Evolutionary conservation across 2,329 filamentous ascomycete species (phyloP), one percentile per base, ranked within the genome.

Genomic region (Sporothrix sp.): DNA sequence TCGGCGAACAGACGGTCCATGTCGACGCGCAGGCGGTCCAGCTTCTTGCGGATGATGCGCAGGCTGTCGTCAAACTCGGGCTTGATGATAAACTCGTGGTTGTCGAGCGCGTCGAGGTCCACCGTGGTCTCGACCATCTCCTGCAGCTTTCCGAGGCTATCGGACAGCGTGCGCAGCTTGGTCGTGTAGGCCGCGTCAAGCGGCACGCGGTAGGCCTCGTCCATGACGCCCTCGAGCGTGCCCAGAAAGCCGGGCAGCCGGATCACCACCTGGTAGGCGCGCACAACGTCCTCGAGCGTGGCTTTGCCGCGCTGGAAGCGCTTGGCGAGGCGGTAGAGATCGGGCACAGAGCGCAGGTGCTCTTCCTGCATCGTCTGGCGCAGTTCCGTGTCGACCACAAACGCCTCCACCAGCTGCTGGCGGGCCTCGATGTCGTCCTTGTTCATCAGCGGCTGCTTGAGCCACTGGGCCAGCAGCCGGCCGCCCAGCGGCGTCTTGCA

Each of bases 61-160:
- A 98, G 73, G 50, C 82, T 79, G 52, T 96, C 89, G 61, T 98
- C 93, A 57, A 96, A 98, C 62, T 98, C 93, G 1, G 94, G 87
- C 68, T 97, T 98, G 76, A 98, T 98, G 60, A 96, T 91, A 68
- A 94, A 98, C 64, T 98, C 93, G 62, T 98, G 93, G 58, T 93
- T 89, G 61, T 98, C 91, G 10, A 98, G 78, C 3, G 93, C 93
- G 52, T 95, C 87, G 0, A 98, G 78, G 62, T 98, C 93, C 13
- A 98, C 90, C 0, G 94, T 98, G 2, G 93, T 95, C 70, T 98
- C 93, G 0, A 98, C 93, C 88, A 98, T 96, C 64, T 98, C 93
- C 62, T 91, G 87, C 10, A 98, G 73, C 63, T 89, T 95, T 23
- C 78, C 82, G 46, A 98, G 75, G 61, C 82, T 87, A 61, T 88